phyloP scores from a whole-genome alignment of 2,329 filamentous ascomycete species.

The Dendryphion nanum region DNA sequence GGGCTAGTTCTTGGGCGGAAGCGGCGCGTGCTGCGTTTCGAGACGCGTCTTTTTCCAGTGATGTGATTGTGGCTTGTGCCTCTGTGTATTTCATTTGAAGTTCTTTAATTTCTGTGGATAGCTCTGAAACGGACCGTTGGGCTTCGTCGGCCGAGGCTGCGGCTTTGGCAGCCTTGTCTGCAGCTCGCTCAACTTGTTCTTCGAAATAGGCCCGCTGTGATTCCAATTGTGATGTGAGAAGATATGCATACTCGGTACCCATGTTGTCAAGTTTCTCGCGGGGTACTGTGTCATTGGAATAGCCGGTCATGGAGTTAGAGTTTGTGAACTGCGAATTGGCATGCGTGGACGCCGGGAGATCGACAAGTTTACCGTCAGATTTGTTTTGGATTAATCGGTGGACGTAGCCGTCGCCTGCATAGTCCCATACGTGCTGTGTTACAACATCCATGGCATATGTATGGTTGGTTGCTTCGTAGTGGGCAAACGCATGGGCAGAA shows the following conservation, averaged over 20 bases:
- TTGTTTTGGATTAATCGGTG: conserved; percentile 94
- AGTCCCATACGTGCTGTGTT: conserved; percentile 97
- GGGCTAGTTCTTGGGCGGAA: conserved; percentile 73
- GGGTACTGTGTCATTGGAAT: conserved; percentile 66
- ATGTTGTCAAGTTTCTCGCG: conserved; percentile 73
- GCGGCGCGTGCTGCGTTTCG: conserved; percentile 56
- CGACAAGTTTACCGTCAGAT: conserved; percentile 86
- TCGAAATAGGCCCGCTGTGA: conserved; percentile 93
- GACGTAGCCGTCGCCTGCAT: conserved; percentile 91
- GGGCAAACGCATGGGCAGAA: conserved; percentile 85
- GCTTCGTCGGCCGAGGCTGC: conserved; percentile 65
- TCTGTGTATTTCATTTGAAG: conserved; percentile 57
- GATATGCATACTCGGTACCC: conserved; percentile 89
- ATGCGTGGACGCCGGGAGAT: conserved; percentile 63
- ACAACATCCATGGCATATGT: conserved; percentile 90
- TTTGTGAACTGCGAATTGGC: background rate
- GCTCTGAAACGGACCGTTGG: conserved; percentile 47
- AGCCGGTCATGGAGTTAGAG: conserved; percentile 41
- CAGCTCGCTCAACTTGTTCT: conserved; percentile 83
- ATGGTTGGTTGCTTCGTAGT: conserved; percentile 87
- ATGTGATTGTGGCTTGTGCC: conserved; percentile 57
- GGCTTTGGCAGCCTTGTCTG: conserved; percentile 81
- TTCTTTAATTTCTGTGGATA: conserved; percentile 49
- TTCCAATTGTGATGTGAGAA: conserved; percentile 89
- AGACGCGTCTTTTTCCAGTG: conserved; percentile 70